Evolutionary conservation across 2,329 filamentous ascomycete species (phyloP).

Genomic region (Aspergillus persii): DNA sequence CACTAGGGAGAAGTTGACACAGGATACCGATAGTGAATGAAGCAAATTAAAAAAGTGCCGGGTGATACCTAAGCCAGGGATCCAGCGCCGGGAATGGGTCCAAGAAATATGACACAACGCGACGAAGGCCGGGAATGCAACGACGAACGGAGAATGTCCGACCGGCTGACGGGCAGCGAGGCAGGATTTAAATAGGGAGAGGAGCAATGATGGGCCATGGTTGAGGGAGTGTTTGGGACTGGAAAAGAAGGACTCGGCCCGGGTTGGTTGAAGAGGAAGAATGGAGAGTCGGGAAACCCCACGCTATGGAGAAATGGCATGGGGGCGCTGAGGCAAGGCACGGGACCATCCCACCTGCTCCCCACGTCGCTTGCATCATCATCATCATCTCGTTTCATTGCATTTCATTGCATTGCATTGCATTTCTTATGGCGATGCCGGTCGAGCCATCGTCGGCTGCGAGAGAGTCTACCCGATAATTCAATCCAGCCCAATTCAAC

Average conservation of each 20-base stretch:
- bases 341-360: background rate
- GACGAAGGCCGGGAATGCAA: background rate
- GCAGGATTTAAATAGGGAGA: constrained; percentile 1
- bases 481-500: background rate
- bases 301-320: background rate
- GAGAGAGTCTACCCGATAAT: too few relatives aligned
- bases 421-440: too few relatives aligned
- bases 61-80: background rate
- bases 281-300: background rate
- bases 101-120: background rate
- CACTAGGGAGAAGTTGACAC: background rate
- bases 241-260: background rate
- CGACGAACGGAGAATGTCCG: background rate
- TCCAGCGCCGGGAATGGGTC: background rate
- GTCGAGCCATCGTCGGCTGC: too few relatives aligned
- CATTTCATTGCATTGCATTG: too few relatives aligned
- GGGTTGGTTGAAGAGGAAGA: constrained; percentile 1
- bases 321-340: background rate
- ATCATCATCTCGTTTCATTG: too few relatives aligned
- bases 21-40: background rate
- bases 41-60: background rate
- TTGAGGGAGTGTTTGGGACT: background rate
- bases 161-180: background rate
- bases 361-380: background rate
- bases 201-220: background rate